A percentile compares a stretch with the other conserved stretches of the same genome.
Conservation (phyloP, 768 basidiomycete genomes). For the Phylloporus sp. region DNA sequence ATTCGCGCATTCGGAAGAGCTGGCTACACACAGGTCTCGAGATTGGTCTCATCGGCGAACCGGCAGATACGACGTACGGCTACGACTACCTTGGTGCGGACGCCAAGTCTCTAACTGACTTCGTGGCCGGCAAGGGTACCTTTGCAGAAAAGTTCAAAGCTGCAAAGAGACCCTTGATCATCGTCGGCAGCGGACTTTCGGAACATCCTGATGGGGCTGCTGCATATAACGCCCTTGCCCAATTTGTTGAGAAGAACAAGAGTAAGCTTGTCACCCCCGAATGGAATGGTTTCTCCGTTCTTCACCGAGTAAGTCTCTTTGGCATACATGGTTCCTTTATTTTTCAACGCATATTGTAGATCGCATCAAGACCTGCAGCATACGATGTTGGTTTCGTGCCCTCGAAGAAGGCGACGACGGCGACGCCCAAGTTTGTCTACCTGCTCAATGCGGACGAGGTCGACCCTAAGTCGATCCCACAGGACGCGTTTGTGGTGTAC, state of each 20-base stretch:
- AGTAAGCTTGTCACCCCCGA: slow-evolving; percentile 73
- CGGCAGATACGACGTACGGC: slow-evolving; percentile 87
- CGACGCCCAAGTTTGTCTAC: slow-evolving; percentile 92
- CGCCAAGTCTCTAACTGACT: slow-evolving; percentile 69
- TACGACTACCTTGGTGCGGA: slow-evolving; percentile 87
- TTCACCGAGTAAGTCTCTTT: slow-evolving; percentile 70
- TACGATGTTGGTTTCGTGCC: slow-evolving; percentile 95
- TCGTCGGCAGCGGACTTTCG: slow-evolving; percentile 82
- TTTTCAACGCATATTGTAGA: slow-evolving; percentile 50
- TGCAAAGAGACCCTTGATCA: slow-evolving; percentile 89
- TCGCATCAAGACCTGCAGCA: slow-evolving; percentile 88
- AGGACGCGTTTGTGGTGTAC: slow-evolving; percentile 94
- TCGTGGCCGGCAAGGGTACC: slow-evolving; percentile 69
- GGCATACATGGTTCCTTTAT: too few species aligned
- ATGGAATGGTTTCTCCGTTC: slow-evolving; percentile 93
- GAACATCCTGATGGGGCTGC: slow-evolving; percentile 85
- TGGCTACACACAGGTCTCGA: slow-evolving; percentile 88
- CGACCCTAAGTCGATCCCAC: slow-evolving; percentile 81
- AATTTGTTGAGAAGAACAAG: slow-evolving; percentile 78
- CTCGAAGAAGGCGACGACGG: slow-evolving; percentile 67
- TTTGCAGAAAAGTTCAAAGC: slow-evolving; percentile 86
- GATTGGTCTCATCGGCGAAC: slow-evolving; percentile 86
- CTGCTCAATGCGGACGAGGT: slow-evolving; percentile 95
- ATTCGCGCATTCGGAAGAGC: slow-evolving; percentile 93
- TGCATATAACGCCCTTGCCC: slow-evolving; percentile 71